These are phyloP conservation scores for Paracorniculantispora psalliotae DNA, from an alignment of 2,329 filamentous ascomycete genomes.

Conservation along the genomic window DNA sequence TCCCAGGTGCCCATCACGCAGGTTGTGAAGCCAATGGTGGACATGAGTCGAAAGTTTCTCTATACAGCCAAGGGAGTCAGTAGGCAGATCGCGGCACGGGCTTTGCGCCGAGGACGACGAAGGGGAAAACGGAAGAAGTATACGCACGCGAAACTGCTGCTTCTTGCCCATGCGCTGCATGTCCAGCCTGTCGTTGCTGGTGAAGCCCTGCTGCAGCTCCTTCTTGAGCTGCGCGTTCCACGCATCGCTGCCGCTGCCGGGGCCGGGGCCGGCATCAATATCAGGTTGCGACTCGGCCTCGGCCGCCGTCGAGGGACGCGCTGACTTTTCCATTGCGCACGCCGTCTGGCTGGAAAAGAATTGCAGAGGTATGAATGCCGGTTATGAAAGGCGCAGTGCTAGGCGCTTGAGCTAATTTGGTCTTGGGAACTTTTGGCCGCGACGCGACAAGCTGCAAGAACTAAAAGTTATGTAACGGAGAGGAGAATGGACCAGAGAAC, in stretches of 20 bases:
- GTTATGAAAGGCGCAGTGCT: background rate
- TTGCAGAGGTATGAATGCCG: too few species aligned
- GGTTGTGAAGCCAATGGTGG: slow-evolving; percentile 12
- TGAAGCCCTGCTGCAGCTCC: slow-evolving; percentile 15
- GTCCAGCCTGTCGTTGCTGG: slow-evolving; percentile 17
- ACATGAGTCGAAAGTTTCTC: slow-evolving; percentile 10
- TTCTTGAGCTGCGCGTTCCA: slow-evolving; percentile 10
- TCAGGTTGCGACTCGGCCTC: background rate
- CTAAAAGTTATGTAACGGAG: too few species aligned
- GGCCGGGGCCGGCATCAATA: background rate
- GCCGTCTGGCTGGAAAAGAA: too few species aligned
- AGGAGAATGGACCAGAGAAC: too few species aligned
- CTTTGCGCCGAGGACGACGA: background rate
- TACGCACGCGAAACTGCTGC: slow-evolving; percentile 12
- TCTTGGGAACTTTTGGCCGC: too few species aligned
- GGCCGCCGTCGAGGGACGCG: background rate
- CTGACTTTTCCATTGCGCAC: background rate
- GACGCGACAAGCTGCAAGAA: too few species aligned
- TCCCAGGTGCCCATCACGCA: slow-evolving; percentile 14
- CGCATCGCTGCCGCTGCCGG: background rate
- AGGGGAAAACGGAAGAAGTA: background rate
- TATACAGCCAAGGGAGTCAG: background rate
- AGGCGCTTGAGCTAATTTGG: background rate
- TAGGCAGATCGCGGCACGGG: background rate
- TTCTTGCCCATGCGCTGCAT: slow-evolving; percentile 22